Percentiles rank a stretch among this genome's conserved stretches.
Conservation (phyloP, 306 rosid species). For the Cicer pinnatifidum region DNA sequence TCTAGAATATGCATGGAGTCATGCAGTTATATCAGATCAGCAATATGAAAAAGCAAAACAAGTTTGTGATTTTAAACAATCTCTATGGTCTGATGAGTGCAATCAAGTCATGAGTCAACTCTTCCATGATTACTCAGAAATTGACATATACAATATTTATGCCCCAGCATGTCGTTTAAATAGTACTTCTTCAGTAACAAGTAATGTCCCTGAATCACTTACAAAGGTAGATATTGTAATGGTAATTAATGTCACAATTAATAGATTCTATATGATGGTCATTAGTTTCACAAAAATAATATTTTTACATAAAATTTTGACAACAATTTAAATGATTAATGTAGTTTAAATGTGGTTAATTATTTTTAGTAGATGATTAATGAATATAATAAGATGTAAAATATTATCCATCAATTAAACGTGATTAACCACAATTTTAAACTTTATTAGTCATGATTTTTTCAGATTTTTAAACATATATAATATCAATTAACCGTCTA, state of each 20-base stretch:
- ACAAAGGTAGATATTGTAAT: constrained; percentile 41
- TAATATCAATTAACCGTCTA: too few relatives aligned
- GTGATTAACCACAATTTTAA: not conserved
- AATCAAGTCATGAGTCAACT: constrained; percentile 49
- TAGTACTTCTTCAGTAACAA: constrained; percentile 42
- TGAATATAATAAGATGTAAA: not conserved
- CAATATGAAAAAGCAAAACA: constrained; percentile 54
- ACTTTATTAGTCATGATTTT: not conserved
- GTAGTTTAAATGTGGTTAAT: not conserved
- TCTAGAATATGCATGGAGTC: constrained; percentile 70
- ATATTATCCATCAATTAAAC: not conserved
- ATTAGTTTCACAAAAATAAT: not conserved
- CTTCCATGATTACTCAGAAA: constrained; percentile 51
- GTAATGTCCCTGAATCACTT: constrained; percentile 24
- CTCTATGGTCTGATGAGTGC: constrained; percentile 55
- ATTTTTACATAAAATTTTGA: not conserved
- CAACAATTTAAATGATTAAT: not conserved
- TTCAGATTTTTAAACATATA: too few relatives aligned
- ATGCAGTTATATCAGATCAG: constrained; percentile 61
- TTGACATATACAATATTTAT: constrained; percentile 65
- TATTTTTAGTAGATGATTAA: not conserved
- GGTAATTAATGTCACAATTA: constrained; percentile 3
- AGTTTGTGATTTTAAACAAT: constrained; percentile 56
- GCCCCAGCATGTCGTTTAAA: constrained; percentile 54
- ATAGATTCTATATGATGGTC: not conserved